Evolutionary conservation across 148 eudicot species (phyloP).

Genomic region (Chenopodium berlandieri): DNA sequence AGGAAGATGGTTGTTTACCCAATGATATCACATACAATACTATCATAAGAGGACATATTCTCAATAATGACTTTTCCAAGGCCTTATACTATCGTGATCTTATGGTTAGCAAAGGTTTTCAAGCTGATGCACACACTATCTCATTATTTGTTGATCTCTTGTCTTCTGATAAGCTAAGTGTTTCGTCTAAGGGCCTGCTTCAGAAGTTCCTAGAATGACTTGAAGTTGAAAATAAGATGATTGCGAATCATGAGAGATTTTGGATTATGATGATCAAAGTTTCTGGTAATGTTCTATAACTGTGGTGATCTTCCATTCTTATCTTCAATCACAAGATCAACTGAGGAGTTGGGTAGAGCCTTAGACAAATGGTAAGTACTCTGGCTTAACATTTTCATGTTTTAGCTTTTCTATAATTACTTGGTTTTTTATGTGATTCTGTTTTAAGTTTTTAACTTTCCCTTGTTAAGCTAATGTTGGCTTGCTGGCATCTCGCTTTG

Average conservation of each 20-base stretch:
- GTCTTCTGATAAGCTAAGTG: background rate
- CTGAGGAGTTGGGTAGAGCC: too few relatives aligned
- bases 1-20: constrained; percentile 2
- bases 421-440: too few relatives aligned
- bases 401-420: too few relatives aligned
- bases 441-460: too few relatives aligned
- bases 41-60: background rate
- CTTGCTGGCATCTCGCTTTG: too few relatives aligned
- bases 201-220: background rate
- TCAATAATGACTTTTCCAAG: background rate
- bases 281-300: too few relatives aligned
- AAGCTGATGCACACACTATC: background rate
- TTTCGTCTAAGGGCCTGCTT: background rate
- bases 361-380: too few relatives aligned
- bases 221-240: background rate
- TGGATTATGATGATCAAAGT: too few relatives aligned
- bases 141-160: constrained; percentile 1
- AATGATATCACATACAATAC: constrained; percentile 8
- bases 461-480: too few relatives aligned
- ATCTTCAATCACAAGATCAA: too few relatives aligned
- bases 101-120: background rate
- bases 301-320: too few relatives aligned
- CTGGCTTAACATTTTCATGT: too few relatives aligned
- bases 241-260: background rate
- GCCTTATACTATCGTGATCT: background rate